Conservation (phyloP, 805 yeast species). For the Schwanniomyces occidentalis region DNA sequence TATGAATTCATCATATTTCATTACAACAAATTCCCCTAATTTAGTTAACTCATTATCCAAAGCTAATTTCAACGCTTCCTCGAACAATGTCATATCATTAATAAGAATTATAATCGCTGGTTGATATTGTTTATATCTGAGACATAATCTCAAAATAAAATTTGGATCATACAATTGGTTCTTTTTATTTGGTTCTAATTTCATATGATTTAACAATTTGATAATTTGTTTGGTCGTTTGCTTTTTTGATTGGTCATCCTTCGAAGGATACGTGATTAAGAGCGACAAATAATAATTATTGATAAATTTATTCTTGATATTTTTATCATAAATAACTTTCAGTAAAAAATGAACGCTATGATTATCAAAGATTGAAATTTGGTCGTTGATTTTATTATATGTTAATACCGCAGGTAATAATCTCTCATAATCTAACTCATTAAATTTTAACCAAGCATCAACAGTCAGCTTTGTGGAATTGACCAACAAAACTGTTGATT, state of each 20-base stretch:
- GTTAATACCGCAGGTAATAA: constrained; percentile 76
- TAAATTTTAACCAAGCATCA: constrained; percentile 71
- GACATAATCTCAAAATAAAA: constrained; percentile 72
- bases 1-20: constrained; percentile 28
- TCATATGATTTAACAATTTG: constrained; percentile 27
- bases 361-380: constrained; percentile 49
- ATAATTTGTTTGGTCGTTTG: constrained; percentile 27
- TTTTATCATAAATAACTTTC: constrained; percentile 45
- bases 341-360: constrained; percentile 66
- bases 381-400: constrained; percentile 51
- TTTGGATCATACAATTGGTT: constrained; percentile 57
- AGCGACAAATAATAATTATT: constrained; percentile 73
- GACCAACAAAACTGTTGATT: constrained; percentile 65
- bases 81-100: constrained; percentile 60
- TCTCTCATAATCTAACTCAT: constrained; percentile 55
- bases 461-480: constrained; percentile 71
- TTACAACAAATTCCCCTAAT: constrained; percentile 44
- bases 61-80: constrained; percentile 80
- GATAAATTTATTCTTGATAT: constrained; percentile 44
- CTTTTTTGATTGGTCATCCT: constrained; percentile 5
- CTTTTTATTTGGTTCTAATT: constrained; percentile 17
- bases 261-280: constrained; percentile 47
- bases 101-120: constrained; percentile 78
- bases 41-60: constrained; percentile 59
- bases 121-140: constrained; percentile 54